phyloP scores from a whole-genome alignment of 306 rosid species.

The Medicago truncatula region DNA sequence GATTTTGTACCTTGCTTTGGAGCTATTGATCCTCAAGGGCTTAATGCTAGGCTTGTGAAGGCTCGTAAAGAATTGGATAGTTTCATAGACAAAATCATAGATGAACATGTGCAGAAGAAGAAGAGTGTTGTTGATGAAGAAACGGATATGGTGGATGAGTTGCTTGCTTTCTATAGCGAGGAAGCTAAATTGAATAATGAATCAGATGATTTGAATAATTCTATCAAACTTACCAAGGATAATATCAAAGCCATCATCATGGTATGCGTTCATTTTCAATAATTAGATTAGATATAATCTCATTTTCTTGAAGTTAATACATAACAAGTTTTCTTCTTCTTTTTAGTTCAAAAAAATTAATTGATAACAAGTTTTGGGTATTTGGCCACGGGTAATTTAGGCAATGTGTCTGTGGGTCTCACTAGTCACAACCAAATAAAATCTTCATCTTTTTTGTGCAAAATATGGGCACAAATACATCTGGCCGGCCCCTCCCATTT shows the following conservation, averaged over 20 bases:
- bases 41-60: conserved; percentile 55
- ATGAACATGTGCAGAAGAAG: conserved; percentile 60
- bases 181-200: conserved; percentile 46
- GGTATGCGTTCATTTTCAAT: conserved; percentile 46
- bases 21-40: conserved; percentile 73
- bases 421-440: no score
- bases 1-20: conserved; percentile 73
- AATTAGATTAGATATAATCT: neutral
- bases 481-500: no score
- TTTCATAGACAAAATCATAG: conserved; percentile 74
- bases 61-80: conserved; percentile 65
- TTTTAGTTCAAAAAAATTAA: no score
- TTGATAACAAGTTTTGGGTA: no score
- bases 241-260: conserved; percentile 93
- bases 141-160: conserved; percentile 87
- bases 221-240: conserved; percentile 76
- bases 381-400: no score
- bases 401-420: no score
- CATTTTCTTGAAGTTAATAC: neutral
- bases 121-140: conserved; percentile 30
- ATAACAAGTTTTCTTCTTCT: no score
- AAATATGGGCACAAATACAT: no score
- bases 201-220: conserved; percentile 50
- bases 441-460: no score
- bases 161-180: conserved; percentile 72